Base-by-base conservation (phyloP, 2,329 filamentous ascomycete species). In the Hypomyces rosellus region DNA sequence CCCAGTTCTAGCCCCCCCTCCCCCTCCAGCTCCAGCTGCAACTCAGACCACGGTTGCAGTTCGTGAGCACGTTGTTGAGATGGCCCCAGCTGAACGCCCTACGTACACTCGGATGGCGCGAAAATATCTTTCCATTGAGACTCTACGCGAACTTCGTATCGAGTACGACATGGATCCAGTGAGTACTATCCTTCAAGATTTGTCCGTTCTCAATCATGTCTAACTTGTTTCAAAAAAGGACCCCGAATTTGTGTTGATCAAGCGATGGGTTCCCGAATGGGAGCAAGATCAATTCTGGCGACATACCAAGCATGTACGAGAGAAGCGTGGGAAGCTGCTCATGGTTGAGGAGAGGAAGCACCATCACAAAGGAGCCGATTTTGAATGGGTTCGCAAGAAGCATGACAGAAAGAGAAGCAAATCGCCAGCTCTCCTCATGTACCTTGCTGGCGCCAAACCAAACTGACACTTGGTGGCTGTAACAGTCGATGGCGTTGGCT, bases 271-370 rank as follows among this genome's bases (percentile, higher is more conserved):
- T 46, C 78, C 81, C 4, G 82, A 89, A 58, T 78, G 80, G 54
- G 80, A 89, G 63, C 86, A 89, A 61, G 79, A 88, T 52, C 72
- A 81, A 50, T 76, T 89, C 45, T 91, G 87, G 77, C 77, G 80
- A 40, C 85, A 90, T 67, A 89, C 86, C 3, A 76, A 75, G 54
- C 70, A 76, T 40, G 64, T 88, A 55, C 82, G 83, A n/a, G 78
- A 82, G 60, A 75, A 73, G 62, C 71, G 74, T 6, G 64, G 63
- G 42, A 74, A 72, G 59, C 64, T 74, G 39, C 66, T 76, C 14
- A 64, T 76, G 49, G 68, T 81, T 45, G 75, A 78, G 53, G 76
- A 73, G 46, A 70, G 65, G 53, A 65, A 65, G 30, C 66, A 70
- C 41, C 69, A 67, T 51, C 69, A 71, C 56, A 41, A 41, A 41